Evolutionary conservation across 768 basidiomycete genomes (phyloP).

Genomic region (Phylloporus sp.): DNA sequence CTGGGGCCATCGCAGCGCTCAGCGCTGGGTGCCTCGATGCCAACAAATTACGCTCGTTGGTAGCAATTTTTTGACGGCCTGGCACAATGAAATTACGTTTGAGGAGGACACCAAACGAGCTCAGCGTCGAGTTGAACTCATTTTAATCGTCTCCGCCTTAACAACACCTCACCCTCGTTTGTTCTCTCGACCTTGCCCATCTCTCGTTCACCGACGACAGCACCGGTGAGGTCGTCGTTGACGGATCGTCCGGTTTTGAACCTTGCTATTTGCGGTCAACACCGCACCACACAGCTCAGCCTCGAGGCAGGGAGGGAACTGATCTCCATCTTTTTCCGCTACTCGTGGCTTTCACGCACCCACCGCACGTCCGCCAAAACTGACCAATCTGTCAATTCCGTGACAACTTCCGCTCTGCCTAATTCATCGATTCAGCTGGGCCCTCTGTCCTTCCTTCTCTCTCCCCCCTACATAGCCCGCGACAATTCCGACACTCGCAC

Average conservation of each 20-base stretch:
- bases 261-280: slow-evolving; percentile 21
- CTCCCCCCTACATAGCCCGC: slow-evolving; percentile 24
- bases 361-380: slow-evolving; percentile 31
- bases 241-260: slow-evolving; percentile 12
- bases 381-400: slow-evolving; percentile 27
- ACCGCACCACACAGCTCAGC: slow-evolving; percentile 19
- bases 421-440: slow-evolving; percentile 28
- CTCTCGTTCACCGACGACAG: slow-evolving; percentile 4
- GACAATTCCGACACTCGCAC: slow-evolving; percentile 23
- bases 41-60: not conserved
- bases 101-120: not conserved
- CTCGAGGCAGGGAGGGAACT: slow-evolving; percentile 28
- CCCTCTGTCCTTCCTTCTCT: slow-evolving; percentile 25
- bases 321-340: slow-evolving; percentile 29
- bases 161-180: slow-evolving; percentile 20
- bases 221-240: not conserved
- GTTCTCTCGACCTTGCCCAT: slow-evolving; percentile 1
- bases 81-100: slow-evolving; percentile 14
- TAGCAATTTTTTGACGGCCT: not conserved
- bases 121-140: not conserved
- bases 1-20: not conserved
- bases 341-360: slow-evolving; percentile 35
- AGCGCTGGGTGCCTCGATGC: not conserved
- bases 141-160: slow-evolving; percentile 22
- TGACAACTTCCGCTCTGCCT: slow-evolving; percentile 26